Evolutionary conservation across 345 rosid genomes (phyloP).

Genomic region (Bruguiera gymnorhiza): DNA sequence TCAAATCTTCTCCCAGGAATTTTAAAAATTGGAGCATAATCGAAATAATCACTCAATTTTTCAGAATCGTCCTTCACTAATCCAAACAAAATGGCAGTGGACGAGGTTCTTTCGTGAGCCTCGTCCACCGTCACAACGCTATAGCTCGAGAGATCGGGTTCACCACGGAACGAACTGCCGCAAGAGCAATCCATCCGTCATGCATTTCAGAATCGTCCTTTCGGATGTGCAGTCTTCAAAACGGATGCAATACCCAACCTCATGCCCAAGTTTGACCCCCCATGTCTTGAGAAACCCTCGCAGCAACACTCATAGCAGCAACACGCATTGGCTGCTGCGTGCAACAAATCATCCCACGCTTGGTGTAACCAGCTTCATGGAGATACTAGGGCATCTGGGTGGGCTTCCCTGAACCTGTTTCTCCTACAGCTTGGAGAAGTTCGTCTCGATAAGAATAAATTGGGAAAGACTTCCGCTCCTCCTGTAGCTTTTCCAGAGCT

Average conservation of each 20-base stretch:
- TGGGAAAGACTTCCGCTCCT: slow-evolving; percentile 76
- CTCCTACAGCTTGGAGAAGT: slow-evolving; percentile 81
- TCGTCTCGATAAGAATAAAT: slow-evolving; percentile 78
- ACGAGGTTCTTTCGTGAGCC: slow-evolving; percentile 89
- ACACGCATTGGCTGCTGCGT: slow-evolving; percentile 87
- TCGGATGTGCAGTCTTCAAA: slow-evolving; percentile 88
- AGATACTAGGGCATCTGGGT: slow-evolving; percentile 84
- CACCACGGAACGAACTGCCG: slow-evolving; percentile 71
- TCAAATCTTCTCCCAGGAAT: slow-evolving; percentile 86
- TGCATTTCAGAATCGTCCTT: slow-evolving; percentile 70
- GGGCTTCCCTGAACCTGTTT: slow-evolving; percentile 89
- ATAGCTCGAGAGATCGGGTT: slow-evolving; percentile 71
- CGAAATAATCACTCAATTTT: slow-evolving; percentile 79
- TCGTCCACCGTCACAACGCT: slow-evolving; percentile 83
- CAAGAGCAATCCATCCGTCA: slow-evolving; percentile 85
- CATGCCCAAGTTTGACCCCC: slow-evolving; percentile 91
- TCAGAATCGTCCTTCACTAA: slow-evolving; percentile 81
- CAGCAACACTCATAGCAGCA: slow-evolving; percentile 91
- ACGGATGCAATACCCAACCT: slow-evolving; percentile 85
- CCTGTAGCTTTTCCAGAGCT: slow-evolving; percentile 81
- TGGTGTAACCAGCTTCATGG: slow-evolving; percentile 84
- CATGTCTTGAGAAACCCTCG: slow-evolving; percentile 84
- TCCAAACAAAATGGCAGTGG: slow-evolving; percentile 82
- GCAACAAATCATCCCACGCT: slow-evolving; percentile 79
- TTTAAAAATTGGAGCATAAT: slow-evolving; percentile 72